phyloP scores from a whole-genome alignment of 2,329 filamentous ascomycete genomes.

The Fusarium nisikadoi region DNA sequence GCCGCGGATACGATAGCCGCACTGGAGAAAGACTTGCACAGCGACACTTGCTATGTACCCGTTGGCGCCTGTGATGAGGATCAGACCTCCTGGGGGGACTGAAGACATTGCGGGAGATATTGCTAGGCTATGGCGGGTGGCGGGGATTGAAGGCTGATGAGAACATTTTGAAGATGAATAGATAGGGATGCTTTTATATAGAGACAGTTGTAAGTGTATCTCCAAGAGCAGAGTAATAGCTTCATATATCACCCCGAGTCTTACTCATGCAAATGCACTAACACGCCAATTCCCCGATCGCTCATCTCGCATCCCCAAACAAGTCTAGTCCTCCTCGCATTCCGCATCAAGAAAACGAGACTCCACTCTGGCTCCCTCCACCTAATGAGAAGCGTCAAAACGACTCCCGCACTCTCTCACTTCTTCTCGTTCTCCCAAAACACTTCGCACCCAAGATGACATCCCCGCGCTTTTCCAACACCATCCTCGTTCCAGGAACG shows the following conservation, averaged over 20 bases:
- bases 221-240: not conserved
- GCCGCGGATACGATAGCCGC: not conserved
- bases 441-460: not conserved
- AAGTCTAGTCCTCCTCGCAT: not conserved
- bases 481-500: not conserved
- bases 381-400: not conserved
- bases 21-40: not conserved
- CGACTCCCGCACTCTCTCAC: not conserved
- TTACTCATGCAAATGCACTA: not conserved
- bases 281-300: not conserved
- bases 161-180: no score
- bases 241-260: not conserved
- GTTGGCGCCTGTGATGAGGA: not conserved
- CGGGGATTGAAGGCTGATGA: fast-evolving
- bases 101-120: not conserved
- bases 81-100: not conserved
- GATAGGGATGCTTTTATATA: no score
- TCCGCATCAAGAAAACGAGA: not conserved
- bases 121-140: not conserved
- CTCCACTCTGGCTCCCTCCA: not conserved
- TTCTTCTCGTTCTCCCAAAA: not conserved
- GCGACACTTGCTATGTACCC: not conserved
- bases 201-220: not conserved
- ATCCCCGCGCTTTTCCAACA: not conserved
- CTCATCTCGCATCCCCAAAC: not conserved